Evolutionary conservation across 1,139 yeast species (phyloP), one percentile per base, ranked within the genome.

Genomic region (Yamadazyma mexicana): DNA sequence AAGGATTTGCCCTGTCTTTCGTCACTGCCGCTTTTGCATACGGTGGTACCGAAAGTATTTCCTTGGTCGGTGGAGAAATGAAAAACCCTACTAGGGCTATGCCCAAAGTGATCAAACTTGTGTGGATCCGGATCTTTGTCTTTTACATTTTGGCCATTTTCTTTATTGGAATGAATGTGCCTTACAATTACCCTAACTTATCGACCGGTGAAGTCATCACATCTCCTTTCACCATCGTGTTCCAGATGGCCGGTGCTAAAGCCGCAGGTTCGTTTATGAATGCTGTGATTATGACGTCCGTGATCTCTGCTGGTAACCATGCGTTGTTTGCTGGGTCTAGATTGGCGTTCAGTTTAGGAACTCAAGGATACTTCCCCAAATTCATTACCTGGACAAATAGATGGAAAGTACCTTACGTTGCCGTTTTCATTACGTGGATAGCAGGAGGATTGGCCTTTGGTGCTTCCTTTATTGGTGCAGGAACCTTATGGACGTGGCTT

Each of bases 51-150:
- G 88, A 82, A 56, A 67, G 79, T 7, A 74, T 82, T 38, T 76
- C 83, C 15, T 67, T 82, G 46, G 79, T 87, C 3, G 83, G 84
- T 7, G 88, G 84, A 23, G 87, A 82, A 58, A 75, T 82, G 27
- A 66, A 68, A 45, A 78, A 79, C 52, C 88, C 88, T 1, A 58
- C 68, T 2, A 66, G 74, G 47, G 71, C 74, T 26, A 78, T 82
- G 50, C 85, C 83, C 18, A 72, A 70, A 45, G 79, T 80, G 22
- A 72, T 81, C 38, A 73, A 69, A 45, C 74, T 79, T 3, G 84
- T 80, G 5, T 81, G 82, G 54, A 75, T 75, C 69, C 71, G 75
- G 45, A 67, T 69, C 33, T 44, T 67, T 36, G 51, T 69, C 15
- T 69, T 69, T 47, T 69, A 69, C 46, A 47, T 69, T 18, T 59